These are phyloP conservation scores for Trebouxia sp. DNA, from an alignment of 139 green algal species.

Conservation along the genomic window DNA sequence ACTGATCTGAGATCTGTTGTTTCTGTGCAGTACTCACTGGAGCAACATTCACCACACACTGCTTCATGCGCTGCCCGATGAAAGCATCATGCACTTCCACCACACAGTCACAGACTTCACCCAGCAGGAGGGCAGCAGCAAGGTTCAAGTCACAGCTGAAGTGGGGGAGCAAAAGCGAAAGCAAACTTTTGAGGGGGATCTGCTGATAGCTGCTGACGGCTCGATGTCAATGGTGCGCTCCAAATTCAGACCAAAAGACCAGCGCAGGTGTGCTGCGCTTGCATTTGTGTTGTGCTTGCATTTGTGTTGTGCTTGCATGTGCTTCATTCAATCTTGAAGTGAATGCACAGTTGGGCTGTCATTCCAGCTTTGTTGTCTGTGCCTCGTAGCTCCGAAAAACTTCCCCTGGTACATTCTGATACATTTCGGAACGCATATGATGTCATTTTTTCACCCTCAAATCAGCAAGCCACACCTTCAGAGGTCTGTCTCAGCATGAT, in stretches of 20 bases:
- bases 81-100: constrained; percentile 22
- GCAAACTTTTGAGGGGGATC: constrained; percentile 1
- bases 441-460: too few species aligned
- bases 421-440: too few species aligned
- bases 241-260: constrained; percentile 6
- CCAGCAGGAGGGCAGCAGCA: not conserved
- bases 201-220: constrained; percentile 29
- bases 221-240: constrained; percentile 23
- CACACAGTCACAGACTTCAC: constrained; percentile 26
- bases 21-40: constrained; percentile 22
- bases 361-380: too few species aligned
- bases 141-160: not conserved
- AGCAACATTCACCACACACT: constrained; percentile 23
- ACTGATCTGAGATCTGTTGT: too few species aligned
- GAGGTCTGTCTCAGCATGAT: too few species aligned
- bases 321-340: too few species aligned
- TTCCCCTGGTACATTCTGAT: too few species aligned
- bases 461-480: too few species aligned
- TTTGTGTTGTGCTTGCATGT: not conserved
- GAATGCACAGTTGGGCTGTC: too few species aligned
- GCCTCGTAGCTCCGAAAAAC: too few species aligned
- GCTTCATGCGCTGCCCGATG: not conserved
- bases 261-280: constrained; percentile 16
- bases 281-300: not conserved
- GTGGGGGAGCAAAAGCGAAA: not conserved